These are phyloP conservation scores for Colletotrichum melonis DNA, from an alignment of 2,329 filamentous ascomycete genomes.

Conservation along the genomic window DNA sequence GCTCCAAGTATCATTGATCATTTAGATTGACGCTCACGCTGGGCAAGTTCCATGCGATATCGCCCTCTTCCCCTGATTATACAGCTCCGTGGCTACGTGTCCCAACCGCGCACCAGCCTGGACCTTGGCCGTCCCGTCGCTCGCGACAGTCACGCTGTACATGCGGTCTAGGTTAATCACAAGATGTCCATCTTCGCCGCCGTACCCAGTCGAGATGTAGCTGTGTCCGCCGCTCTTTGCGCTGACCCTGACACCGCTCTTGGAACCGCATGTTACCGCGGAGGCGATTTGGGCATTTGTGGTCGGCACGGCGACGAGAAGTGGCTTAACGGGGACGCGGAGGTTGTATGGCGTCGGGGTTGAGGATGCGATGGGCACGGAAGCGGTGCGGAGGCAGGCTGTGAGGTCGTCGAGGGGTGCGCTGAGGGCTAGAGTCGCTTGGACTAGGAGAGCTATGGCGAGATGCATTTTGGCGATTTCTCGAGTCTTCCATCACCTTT, in stretches of 20 bases:
- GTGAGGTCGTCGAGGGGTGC: background rate
- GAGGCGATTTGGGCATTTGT: constrained; percentile 56
- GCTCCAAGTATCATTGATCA: background rate
- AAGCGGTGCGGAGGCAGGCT: constrained; percentile 40
- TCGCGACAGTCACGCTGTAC: constrained; percentile 54
- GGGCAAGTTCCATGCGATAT: constrained; percentile 64
- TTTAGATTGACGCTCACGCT: constrained; percentile 47
- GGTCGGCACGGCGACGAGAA: constrained; percentile 55
- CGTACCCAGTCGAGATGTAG: constrained; percentile 60
- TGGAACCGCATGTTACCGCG: constrained; percentile 57
- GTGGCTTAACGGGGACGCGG: constrained; percentile 50
- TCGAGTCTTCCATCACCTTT: background rate
- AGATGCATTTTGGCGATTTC: background rate
- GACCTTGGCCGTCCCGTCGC: constrained; percentile 52
- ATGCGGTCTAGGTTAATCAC: constrained; percentile 60
- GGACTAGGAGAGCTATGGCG: background rate
- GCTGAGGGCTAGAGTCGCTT: background rate
- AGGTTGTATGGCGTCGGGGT: constrained; percentile 43
- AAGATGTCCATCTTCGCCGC: constrained; percentile 59
- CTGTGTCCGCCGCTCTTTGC: constrained; percentile 64
- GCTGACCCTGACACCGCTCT: constrained; percentile 55
- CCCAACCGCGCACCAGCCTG: constrained; percentile 63
- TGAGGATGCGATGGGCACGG: constrained; percentile 38
- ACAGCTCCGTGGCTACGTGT: constrained; percentile 54
- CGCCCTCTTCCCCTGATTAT: constrained; percentile 50